A percentile compares a stretch with the other conserved stretches of the same genome.
These are phyloP conservation scores for Leccinum truebloodii DNA, from an alignment of 768 basidiomycete genomes.

Conservation along the genomic window DNA sequence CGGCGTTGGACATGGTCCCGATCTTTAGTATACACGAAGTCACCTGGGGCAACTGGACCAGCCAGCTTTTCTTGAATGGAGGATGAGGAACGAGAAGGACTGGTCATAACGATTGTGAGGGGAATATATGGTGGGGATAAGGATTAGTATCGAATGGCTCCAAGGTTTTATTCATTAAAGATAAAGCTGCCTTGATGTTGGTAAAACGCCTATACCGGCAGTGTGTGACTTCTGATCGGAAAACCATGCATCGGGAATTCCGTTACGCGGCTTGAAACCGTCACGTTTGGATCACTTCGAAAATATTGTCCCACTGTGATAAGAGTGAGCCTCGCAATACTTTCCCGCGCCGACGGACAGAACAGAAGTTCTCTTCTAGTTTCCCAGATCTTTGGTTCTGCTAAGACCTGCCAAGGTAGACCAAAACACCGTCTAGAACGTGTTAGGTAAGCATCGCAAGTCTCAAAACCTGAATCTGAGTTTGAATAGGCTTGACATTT, in stretches of 20 bases:
- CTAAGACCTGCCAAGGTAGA: background rate
- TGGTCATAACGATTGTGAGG: slow-evolving; percentile 1
- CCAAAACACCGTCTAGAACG: background rate
- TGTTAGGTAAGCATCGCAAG: too few relatives aligned
- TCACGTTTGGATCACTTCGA: background rate
- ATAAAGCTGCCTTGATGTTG: background rate
- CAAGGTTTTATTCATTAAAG: background rate
- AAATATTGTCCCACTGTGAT: background rate
- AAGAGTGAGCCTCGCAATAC: background rate
- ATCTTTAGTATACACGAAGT: slow-evolving; percentile 18
- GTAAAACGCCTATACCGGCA: background rate
- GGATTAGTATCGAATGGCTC: background rate
- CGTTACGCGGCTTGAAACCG: background rate
- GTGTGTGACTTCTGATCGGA: too few relatives aligned
- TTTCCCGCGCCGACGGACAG: background rate
- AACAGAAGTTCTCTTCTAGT: background rate
- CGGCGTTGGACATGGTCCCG: slow-evolving; percentile 22
- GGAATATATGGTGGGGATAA: background rate
- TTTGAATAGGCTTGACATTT: background rate
- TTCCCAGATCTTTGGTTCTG: background rate
- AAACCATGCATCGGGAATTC: background rate
- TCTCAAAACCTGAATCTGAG: background rate
- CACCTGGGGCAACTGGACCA: background rate
- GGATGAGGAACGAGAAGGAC: background rate
- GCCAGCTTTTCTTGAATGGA: slow-evolving; percentile 2